Conservation (phyloP, 2,329 filamentous ascomycete genomes). For the Microcyclosporella mali region DNA sequence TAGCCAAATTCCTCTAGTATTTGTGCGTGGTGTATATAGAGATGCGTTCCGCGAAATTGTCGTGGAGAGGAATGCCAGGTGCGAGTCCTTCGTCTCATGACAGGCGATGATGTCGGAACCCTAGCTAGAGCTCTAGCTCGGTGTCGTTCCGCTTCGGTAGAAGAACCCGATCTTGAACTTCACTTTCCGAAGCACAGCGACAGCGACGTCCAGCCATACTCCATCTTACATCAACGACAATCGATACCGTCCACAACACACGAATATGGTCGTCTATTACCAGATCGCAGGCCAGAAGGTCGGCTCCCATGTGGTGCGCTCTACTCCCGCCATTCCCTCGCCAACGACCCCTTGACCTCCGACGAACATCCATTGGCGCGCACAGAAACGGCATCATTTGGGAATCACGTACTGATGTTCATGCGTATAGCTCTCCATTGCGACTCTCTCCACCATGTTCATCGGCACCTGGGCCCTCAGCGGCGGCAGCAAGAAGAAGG, state of each 20-base stretch:
- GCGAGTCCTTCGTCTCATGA: too few relatives aligned
- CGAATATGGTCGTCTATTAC: slow-evolving; percentile 48
- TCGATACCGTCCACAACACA: slow-evolving; percentile 5
- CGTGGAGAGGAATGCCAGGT: too few relatives aligned
- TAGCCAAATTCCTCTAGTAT: too few relatives aligned
- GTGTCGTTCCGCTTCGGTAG: too few relatives aligned
- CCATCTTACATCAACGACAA: slow-evolving; percentile 5
- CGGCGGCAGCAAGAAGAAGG: slow-evolving; percentile 43
- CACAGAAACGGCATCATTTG: not conserved
- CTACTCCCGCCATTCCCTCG: slow-evolving; percentile 1
- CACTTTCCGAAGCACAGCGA: not conserved
- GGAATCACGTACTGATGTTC: not conserved
- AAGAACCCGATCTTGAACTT: slow-evolving; percentile 1
- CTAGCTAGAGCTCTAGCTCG: too few relatives aligned
- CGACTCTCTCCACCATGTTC: slow-evolving; percentile 47
- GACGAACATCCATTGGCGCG: not conserved
- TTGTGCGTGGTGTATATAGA: too few relatives aligned
- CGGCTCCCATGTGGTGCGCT: slow-evolving; percentile 48
- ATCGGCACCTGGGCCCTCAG: slow-evolving; percentile 40
- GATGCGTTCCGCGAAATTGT: too few relatives aligned
- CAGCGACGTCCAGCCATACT: slow-evolving; percentile 6
- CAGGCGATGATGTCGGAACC: too few relatives aligned
- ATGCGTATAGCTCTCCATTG: slow-evolving; percentile 52
- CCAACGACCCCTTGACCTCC: slow-evolving; percentile 4
- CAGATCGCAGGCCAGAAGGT: slow-evolving; percentile 47